These are phyloP conservation scores for Protomyces inundatus DNA, from an alignment of 1,139 yeast genomes.

Conservation along the genomic window DNA sequence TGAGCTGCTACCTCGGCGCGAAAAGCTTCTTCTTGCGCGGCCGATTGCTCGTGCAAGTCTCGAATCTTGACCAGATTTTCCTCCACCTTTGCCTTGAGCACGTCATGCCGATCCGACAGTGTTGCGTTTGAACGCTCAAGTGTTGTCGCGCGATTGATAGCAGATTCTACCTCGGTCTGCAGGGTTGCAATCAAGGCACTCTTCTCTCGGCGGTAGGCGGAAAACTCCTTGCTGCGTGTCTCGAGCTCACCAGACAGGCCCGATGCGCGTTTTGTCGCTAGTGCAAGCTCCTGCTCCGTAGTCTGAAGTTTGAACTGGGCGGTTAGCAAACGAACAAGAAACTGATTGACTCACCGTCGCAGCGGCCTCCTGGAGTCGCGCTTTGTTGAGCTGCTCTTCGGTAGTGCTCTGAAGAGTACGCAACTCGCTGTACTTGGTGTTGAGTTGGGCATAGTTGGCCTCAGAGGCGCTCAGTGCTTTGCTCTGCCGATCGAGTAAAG, in stretches of 20 bases:
- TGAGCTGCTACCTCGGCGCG: slow-evolving; percentile 60
- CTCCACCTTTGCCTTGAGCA: slow-evolving; percentile 42
- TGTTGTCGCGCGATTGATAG: slow-evolving; percentile 32
- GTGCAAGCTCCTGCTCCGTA: slow-evolving; percentile 41
- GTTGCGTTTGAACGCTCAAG: slow-evolving; percentile 34
- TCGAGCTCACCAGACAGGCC: slow-evolving; percentile 43
- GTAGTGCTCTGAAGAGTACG: slow-evolving; percentile 43
- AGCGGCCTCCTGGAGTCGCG: slow-evolving; percentile 39
- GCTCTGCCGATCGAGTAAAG: slow-evolving; percentile 45
- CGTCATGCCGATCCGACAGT: slow-evolving; percentile 39
- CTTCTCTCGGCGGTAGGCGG: slow-evolving; percentile 42
- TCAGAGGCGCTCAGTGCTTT: slow-evolving; percentile 49
- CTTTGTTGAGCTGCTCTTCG: slow-evolving; percentile 41
- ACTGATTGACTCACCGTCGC: slow-evolving; percentile 39
- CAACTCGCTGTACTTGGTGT: slow-evolving; percentile 47
- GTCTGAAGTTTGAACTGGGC: slow-evolving; percentile 38
- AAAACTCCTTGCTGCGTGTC: slow-evolving; percentile 40
- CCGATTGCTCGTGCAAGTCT: slow-evolving; percentile 47
- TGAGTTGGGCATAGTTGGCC: slow-evolving; percentile 50
- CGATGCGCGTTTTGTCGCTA: slow-evolving; percentile 40
- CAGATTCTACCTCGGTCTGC: slow-evolving; percentile 41
- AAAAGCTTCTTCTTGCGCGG: slow-evolving; percentile 51
- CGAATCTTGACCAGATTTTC: slow-evolving; percentile 44
- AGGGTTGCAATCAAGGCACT: slow-evolving; percentile 35
- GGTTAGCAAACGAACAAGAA: background rate